Evolutionary conservation across 148 eudicot species (phyloP).

Genomic region (Linanthus parryae): DNA sequence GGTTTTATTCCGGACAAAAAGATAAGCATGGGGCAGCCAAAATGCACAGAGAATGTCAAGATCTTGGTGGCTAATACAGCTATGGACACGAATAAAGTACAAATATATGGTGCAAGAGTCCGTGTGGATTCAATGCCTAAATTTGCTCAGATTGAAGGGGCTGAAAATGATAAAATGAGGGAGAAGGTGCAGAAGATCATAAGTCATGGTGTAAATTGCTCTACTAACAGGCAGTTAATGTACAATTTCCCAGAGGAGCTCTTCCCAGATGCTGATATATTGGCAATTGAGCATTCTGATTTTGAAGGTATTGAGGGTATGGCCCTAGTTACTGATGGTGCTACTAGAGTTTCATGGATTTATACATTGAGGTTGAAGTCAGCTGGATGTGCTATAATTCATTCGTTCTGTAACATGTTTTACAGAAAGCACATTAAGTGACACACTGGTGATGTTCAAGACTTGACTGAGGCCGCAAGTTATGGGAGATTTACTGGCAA

Average conservation of each 20-base stretch:
- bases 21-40: conserved; percentile 96
- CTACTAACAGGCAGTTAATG: conserved; percentile 84
- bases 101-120: conserved; percentile 96
- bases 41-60: conserved; percentile 95
- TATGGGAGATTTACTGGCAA: too few relatives aligned
- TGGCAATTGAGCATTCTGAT: conserved; percentile 99
- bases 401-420: too few relatives aligned
- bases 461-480: too few relatives aligned
- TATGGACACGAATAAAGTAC: conserved; percentile 98
- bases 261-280: conserved; percentile 96
- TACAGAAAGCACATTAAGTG: too few relatives aligned
- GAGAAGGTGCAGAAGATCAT: conserved; percentile 93
- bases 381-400: too few relatives aligned
- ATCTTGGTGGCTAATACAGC: conserved; percentile 97
- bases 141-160: conserved; percentile 94
- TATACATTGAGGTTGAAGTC: too few relatives aligned
- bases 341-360: too few relatives aligned
- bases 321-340: conserved; percentile 96
- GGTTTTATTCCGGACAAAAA: conserved; percentile 98
- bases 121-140: conserved; percentile 99
- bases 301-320: conserved; percentile 98
- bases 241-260: conserved; percentile 98
- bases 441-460: too few relatives aligned
- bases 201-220: conserved; percentile 90
- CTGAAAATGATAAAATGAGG: conserved; percentile 98